A percentile compares a stretch with the other conserved stretches of the same genome.
Conservation (phyloP, 495 filamentous ascomycete species). For the Penicillium coffeae region DNA sequence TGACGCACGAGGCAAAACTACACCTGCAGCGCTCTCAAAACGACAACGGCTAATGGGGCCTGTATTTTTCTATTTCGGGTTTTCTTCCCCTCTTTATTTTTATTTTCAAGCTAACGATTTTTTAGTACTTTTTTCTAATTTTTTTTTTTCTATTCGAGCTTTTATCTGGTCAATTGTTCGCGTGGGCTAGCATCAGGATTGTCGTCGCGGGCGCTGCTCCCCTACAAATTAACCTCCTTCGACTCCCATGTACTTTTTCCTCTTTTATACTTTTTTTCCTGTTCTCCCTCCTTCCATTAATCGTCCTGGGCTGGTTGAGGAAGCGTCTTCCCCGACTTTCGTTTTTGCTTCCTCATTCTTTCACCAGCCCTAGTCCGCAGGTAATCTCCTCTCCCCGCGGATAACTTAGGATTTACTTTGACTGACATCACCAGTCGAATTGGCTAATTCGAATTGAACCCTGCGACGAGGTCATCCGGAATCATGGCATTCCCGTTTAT, state of each 20-base stretch:
- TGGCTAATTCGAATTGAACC: no score
- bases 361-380: constrained; percentile 13
- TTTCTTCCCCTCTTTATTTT: not conserved
- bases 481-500: constrained; percentile 47
- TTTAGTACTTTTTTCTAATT: constrained; percentile 2
- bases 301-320: constrained; percentile 20
- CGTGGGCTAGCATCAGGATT: constrained; percentile 8
- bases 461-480: no score
- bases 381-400: no score
- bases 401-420: no score
- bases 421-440: no score
- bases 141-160: constrained; percentile 1
- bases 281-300: constrained; percentile 8
- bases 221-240: constrained; percentile 14
- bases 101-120: constrained; percentile 11
- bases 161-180: constrained; percentile 4
- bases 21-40: constrained; percentile 34
- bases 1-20: constrained; percentile 36
- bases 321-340: constrained; percentile 20
- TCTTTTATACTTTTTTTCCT: not conserved
- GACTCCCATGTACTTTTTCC: constrained; percentile 3
- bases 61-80: constrained; percentile 13
- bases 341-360: constrained; percentile 14
- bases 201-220: constrained; percentile 5
- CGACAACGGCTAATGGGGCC: constrained; percentile 22